phyloP scores from a whole-genome alignment of 495 filamentous ascomycete genomes.

The Beverwykella pulmonaria region DNA sequence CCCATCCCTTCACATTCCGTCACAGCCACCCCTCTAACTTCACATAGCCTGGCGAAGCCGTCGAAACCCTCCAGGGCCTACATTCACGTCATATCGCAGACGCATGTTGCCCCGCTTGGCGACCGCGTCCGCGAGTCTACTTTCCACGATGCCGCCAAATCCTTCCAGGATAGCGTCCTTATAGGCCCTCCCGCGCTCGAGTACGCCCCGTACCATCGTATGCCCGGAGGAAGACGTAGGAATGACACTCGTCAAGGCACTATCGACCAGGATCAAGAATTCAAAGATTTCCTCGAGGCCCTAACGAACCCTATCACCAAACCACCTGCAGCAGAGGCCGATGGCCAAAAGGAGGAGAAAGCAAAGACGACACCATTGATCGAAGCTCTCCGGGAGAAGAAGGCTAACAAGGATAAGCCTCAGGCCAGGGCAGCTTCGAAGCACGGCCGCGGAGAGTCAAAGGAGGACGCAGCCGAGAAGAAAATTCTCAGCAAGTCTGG shows the following conservation, averaged over 20 bases:
- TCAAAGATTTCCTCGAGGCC: slow-evolving; percentile 86
- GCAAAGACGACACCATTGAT: slow-evolving; percentile 84
- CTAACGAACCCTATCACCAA: slow-evolving; percentile 75
- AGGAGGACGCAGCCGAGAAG: slow-evolving; percentile 58
- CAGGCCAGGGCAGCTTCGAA: slow-evolving; percentile 52
- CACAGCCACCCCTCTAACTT: slow-evolving; percentile 4
- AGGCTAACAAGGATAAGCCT: slow-evolving; percentile 80
- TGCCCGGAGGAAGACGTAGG: slow-evolving; percentile 69
- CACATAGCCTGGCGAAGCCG: slow-evolving; percentile 68
- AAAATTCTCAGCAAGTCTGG: slow-evolving; percentile 44
- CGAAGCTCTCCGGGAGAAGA: slow-evolving; percentile 87
- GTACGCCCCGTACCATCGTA: slow-evolving; percentile 78
- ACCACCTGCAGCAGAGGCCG: slow-evolving; percentile 58
- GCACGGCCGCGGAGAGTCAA: slow-evolving; percentile 52
- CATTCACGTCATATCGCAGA: slow-evolving; percentile 67
- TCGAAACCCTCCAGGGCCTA: slow-evolving; percentile 78
- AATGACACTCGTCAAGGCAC: slow-evolving; percentile 86
- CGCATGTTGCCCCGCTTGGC: slow-evolving; percentile 62
- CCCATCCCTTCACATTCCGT: neutral
- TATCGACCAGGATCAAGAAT: slow-evolving; percentile 93
- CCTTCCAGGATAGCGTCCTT: slow-evolving; percentile 66
- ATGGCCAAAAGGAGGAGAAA: slow-evolving; percentile 62
- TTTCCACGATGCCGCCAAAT: slow-evolving; percentile 75
- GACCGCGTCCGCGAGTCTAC: slow-evolving; percentile 64
- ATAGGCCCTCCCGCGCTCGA: slow-evolving; percentile 77